Conservation (phyloP, 1,139 yeast species). For the Blastobotrys persicus region DNA sequence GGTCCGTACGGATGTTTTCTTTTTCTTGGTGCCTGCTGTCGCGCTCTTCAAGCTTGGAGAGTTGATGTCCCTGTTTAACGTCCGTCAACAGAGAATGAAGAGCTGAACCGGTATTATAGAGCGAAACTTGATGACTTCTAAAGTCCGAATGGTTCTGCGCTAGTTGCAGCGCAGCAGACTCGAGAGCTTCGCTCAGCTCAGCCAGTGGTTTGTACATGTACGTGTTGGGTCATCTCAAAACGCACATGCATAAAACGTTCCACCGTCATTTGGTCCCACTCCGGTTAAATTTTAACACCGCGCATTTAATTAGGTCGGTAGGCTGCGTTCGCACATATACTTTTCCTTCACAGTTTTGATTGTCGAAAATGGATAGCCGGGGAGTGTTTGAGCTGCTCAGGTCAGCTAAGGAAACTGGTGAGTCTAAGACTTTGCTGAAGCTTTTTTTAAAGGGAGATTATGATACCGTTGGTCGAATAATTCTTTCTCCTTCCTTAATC, state of each 20-base stretch:
- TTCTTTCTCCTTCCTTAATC: no score
- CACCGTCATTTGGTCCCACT: background rate
- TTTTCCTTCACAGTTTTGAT: background rate
- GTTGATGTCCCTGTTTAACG: constrained; percentile 17
- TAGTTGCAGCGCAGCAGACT: constrained; percentile 1
- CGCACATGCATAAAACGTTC: background rate
- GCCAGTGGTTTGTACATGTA: constrained; percentile 15
- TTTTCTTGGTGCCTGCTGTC: background rate
- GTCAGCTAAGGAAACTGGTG: constrained; percentile 27
- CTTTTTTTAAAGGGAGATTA: no score
- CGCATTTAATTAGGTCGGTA: background rate
- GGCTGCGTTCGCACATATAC: no score
- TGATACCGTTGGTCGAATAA: no score
- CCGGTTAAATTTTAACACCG: background rate
- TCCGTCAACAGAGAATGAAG: constrained; percentile 15
- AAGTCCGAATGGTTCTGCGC: constrained; percentile 17
- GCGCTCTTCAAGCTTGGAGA: constrained; percentile 11
- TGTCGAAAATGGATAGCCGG: constrained; percentile 24
- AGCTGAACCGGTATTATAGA: constrained; percentile 18
- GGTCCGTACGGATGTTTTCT: background rate
- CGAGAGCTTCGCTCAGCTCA: constrained; percentile 12
- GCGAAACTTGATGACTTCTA: constrained; percentile 14
- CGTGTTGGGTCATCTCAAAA: background rate
- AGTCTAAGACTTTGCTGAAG: constrained; percentile 10
- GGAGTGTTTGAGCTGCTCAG: constrained; percentile 28